Percentiles rank a stretch among this genome's conserved stretches.
Conservation (phyloP, 176 grass and related monocot species). For the Musa itinerans region DNA sequence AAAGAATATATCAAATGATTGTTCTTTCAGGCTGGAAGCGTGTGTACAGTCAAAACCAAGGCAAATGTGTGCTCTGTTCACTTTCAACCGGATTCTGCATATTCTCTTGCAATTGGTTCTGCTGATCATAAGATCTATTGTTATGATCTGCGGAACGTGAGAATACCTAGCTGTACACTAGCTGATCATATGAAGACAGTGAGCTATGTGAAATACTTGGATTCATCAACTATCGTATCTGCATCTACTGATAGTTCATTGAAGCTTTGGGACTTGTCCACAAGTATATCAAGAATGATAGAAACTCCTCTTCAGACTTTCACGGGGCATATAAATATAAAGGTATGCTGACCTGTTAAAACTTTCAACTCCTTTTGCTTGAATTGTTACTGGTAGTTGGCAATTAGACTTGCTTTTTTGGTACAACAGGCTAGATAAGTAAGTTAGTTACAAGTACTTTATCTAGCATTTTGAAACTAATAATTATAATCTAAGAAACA, state of each 20-base stretch:
- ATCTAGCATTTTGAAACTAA: no score
- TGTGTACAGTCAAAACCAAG: conserved; percentile 82
- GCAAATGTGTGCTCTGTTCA: conserved; percentile 96
- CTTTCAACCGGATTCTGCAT: conserved; percentile 79
- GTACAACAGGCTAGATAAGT: no score
- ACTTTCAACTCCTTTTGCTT: not conserved
- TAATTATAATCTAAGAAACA: no score
- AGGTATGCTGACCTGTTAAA: conserved; percentile 32
- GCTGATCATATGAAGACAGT: conserved; percentile 82
- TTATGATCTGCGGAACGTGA: conserved; percentile 87
- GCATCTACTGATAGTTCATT: conserved; percentile 79
- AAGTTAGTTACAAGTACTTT: no score
- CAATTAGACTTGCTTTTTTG: not conserved
- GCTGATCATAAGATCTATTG: conserved; percentile 96
- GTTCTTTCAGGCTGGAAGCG: conserved; percentile 71
- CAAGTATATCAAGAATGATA: conserved; percentile 36
- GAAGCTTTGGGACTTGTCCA: conserved; percentile 84
- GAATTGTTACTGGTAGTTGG: not conserved
- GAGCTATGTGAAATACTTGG: conserved; percentile 90
- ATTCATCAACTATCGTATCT: conserved; percentile 65
- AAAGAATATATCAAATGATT: conserved; percentile 25
- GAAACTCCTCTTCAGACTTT: conserved; percentile 74
- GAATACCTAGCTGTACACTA: conserved; percentile 59
- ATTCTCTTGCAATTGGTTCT: conserved; percentile 71
- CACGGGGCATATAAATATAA: conserved; percentile 84